phyloP scores from a whole-genome alignment of 2,329 filamentous ascomycete genomes.

The Botrytis fabae region DNA sequence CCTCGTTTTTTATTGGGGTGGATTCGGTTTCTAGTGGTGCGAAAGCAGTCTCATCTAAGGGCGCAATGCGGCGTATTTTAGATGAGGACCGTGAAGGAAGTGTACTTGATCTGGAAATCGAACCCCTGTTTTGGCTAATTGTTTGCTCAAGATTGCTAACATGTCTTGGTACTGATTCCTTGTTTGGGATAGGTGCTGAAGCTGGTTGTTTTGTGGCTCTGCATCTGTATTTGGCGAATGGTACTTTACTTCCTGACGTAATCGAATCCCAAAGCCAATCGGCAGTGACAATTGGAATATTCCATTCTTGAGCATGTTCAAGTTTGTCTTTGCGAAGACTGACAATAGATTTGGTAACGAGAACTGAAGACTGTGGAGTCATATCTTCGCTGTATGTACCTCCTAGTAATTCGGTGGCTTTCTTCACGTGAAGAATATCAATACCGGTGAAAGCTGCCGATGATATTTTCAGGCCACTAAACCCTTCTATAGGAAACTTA shows the following conservation, averaged over 20 bases:
- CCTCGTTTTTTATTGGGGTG: slow-evolving; percentile 24
- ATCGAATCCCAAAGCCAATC: slow-evolving; percentile 88
- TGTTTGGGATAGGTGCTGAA: slow-evolving; percentile 29
- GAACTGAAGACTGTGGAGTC: slow-evolving; percentile 67
- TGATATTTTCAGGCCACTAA: slow-evolving; percentile 70
- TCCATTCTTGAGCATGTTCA: slow-evolving; percentile 70
- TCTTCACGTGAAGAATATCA: slow-evolving; percentile 81
- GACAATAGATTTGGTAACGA: slow-evolving; percentile 58
- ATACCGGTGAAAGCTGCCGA: slow-evolving; percentile 82
- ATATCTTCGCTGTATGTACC: slow-evolving; percentile 80
- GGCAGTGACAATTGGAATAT: slow-evolving; percentile 75
- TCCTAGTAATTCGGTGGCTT: slow-evolving; percentile 73
- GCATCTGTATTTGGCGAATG: slow-evolving; percentile 49
- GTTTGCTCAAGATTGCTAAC: not conserved
- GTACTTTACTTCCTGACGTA: slow-evolving; percentile 52
- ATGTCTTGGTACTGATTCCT: not conserved
- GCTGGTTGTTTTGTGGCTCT: slow-evolving; percentile 36
- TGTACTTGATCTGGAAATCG: slow-evolving; percentile 20
- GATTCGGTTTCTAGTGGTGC: slow-evolving; percentile 22
- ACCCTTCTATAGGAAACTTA: slow-evolving; percentile 67
- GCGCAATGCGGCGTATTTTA: slow-evolving; percentile 24
- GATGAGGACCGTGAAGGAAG: slow-evolving; percentile 25
- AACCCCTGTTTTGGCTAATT: slow-evolving; percentile 7
- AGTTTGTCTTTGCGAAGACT: slow-evolving; percentile 71
- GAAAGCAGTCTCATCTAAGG: slow-evolving; percentile 32